Evolutionary conservation across 2,329 filamentous ascomycete genomes (phyloP), one percentile per base, ranked within the genome.

Genomic region (Paramyrothecium roridum): DNA sequence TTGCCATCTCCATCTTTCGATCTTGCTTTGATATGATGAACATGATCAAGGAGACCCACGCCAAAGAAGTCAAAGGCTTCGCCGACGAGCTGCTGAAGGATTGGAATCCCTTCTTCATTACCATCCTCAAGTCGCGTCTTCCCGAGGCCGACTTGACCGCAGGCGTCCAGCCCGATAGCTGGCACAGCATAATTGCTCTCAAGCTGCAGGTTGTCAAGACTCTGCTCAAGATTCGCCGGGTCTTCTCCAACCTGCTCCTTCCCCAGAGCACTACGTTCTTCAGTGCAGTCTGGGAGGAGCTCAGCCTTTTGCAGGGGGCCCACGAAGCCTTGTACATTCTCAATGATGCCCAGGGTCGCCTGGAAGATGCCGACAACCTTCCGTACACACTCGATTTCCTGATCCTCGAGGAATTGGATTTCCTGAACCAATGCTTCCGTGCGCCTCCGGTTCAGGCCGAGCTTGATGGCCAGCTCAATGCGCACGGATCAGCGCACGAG

Each of bases 131-230:
- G 73, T 80, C 85, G 26, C 81, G 83, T 50, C 76, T 98, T 22
- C 90, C 93, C 21, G 85, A 90, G 22, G 79, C 83, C 43, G 82
- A 59, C 46, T 60, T 73, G 65, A 73, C 59, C 50, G 75, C 76
- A 3, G 72, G 70, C n/a, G 62, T 65, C 22, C 80, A 83, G 61
- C 82, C 89, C 1, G 85, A 89, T 19, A 77, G 78, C 59, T 96
- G 93, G 84, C 88, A 93, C 63, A 91, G 91, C 20, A 75, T 90
- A 19, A 86, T 98, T 63, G 87, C 91, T 1, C 80, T 99, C 64
- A 98, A 98, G 76, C 77, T 96, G 13, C 95, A 98, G 74, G 87
- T 92, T n/a, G 88, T 96, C 66, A 96, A 93, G 82, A 92, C 92
- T 21, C 79, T 99, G 57, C 88, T 96, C 79, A 93, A 93, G 73